Evolutionary conservation across 2,329 filamentous ascomycete species (phyloP), one percentile per base, ranked within the genome.

Genomic region (Penicillium sp.): DNA sequence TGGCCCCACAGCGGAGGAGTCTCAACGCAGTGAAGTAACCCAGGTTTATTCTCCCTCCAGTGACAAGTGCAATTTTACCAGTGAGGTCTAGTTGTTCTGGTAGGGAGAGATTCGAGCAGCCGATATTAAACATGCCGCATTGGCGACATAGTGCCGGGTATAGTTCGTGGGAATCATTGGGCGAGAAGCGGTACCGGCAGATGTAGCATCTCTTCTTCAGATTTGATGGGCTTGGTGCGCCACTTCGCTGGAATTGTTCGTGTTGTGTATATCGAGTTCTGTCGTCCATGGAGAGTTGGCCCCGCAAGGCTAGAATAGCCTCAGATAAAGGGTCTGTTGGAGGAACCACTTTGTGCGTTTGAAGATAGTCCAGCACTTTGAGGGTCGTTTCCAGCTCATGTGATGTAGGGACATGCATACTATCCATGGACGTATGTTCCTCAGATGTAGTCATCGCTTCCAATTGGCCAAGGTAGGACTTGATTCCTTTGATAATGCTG

Each of bases 121-220:
- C 54, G 10, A 65, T 52, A 37, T 69, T 70, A 53, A 70, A 71
- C 10, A 57, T 53, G 21, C 66, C 68, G 45, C 67, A 70, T 1
- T 62, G 58, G 3, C 49, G 47, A 52, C 69, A 70, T 48, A 71
- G 60, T 2, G 61, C 51, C 6, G 57, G 57, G 42, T 65, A 64
- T 28, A 64, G 53, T 4, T 58, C 43, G 35, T 66, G 55, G 3
- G 57, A 34, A 2, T 54, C 49, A 19, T 24, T 17, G 17, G 21
- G 32, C 3, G 47, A 41, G 40, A 65, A 51, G 13, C 32, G 32
- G 21, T 59, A 62, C 5, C 57, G 57, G 46, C 67, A 70, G 43
- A 69, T 65, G 43, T 70, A 70, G 53, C 68, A 70, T 31, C 43
- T 43, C n/a, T 39, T 34, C 9, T 39, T 43, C 19, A 37, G 17